Conservation (phyloP, 192 early-diverging fungal genomes). For the Podila epicladia region DNA sequence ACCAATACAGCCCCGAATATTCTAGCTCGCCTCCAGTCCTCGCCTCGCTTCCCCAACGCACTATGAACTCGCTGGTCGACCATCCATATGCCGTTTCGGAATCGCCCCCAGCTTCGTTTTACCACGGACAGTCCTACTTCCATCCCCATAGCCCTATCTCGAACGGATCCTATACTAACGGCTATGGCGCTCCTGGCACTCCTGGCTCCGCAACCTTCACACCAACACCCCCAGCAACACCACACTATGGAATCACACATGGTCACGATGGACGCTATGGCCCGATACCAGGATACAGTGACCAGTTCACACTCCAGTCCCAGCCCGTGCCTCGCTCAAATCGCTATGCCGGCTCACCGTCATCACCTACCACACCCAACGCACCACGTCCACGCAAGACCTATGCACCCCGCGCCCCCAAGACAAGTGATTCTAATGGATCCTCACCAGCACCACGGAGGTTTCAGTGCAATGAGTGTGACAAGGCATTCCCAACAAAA, state of each 20-base stretch:
- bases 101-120: constrained; percentile 38
- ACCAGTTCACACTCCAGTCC: constrained; percentile 41
- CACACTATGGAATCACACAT: constrained; percentile 38
- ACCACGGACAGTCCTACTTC: constrained; percentile 35
- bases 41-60: constrained; percentile 32
- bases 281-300: constrained; percentile 28
- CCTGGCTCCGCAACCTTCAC: constrained; percentile 30
- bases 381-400: constrained; percentile 7
- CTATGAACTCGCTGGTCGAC: constrained; percentile 23
- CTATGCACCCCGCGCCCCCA: constrained; percentile 28
- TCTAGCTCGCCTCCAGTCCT: constrained; percentile 36
- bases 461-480: constrained; percentile 43
- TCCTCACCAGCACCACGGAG: constrained; percentile 25
- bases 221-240: constrained; percentile 41
- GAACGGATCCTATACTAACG: constrained; percentile 25
- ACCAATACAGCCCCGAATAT: constrained; percentile 43
- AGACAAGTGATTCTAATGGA: constrained; percentile 8
- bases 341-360: constrained; percentile 5
- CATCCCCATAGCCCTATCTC: constrained; percentile 43
- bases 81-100: constrained; percentile 15
- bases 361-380: constrained; percentile 13
- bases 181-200: constrained; percentile 12
- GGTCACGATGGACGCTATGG: constrained; percentile 32
- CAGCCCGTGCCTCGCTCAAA: constrained; percentile 7
- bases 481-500: constrained; percentile 50